These are phyloP conservation scores for Scleroderma citrinum DNA, from an alignment of 768 basidiomycete species.

Conservation along the genomic window DNA sequence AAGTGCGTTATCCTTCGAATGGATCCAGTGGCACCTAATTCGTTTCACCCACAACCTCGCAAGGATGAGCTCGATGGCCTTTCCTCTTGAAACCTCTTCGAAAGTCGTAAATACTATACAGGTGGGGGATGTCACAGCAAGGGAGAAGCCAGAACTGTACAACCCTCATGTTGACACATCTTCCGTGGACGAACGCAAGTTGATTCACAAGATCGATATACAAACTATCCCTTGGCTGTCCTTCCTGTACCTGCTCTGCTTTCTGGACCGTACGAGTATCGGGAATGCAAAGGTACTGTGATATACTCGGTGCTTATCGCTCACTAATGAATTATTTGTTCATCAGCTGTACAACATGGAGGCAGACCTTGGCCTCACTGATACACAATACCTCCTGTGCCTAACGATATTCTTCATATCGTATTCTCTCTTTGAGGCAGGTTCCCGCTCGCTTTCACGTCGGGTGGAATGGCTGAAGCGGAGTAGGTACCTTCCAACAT, in stretches of 20 bases:
- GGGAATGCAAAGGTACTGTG: constrained; percentile 33
- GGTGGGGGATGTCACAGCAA: not conserved
- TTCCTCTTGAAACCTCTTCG: not conserved
- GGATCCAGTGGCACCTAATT: too few species aligned
- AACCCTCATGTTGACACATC: constrained; percentile 51
- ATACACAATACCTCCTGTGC: constrained; percentile 59
- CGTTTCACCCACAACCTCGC: too few species aligned
- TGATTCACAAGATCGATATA: constrained; percentile 64
- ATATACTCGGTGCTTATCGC: not conserved
- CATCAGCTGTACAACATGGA: constrained; percentile 59
- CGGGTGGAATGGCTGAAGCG: not conserved
- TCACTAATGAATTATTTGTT: not conserved
- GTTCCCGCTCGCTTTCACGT: constrained; percentile 2
- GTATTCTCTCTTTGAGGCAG: constrained; percentile 66
- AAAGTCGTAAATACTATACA: constrained; percentile 1
- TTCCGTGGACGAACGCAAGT: constrained; percentile 58
- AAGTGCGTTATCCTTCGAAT: too few species aligned
- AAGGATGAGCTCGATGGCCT: not conserved
- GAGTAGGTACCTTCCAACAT: constrained; percentile 61
- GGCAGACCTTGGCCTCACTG: constrained; percentile 50
- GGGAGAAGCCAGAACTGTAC: constrained; percentile 13
- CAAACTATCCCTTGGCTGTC: constrained; percentile 68
- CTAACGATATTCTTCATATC: constrained; percentile 59
- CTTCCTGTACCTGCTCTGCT: constrained; percentile 70
- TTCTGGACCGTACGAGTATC: constrained; percentile 55